These are phyloP conservation scores for sweet orange (Citrus sinensis) DNA, from an alignment of 345 rosid genomes.

Conservation along the genomic window DVS_A1.0 CM039164.1:15475001-15475500, in stretches of 20 bases:
- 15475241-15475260: constrained; percentile 32
- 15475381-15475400: constrained; percentile 33
- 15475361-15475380: constrained; percentile 47
- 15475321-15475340: constrained; percentile 38
- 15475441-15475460: constrained; percentile 37
- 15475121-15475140: too few relatives aligned
- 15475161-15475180: too few relatives aligned
- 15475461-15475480: constrained; percentile 46
- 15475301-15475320: constrained; percentile 39
- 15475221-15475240: neutral
- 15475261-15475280: constrained; percentile 52
- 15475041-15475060: too few relatives aligned
- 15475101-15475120: too few relatives aligned
- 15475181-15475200: too few relatives aligned
- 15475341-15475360: constrained; percentile 54
- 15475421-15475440: constrained; percentile 39
- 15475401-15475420: constrained; percentile 34
- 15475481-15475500: constrained; percentile 28
- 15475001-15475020: too few relatives aligned
- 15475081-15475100: too few relatives aligned
- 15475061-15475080: too few relatives aligned
- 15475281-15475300: constrained; percentile 46
- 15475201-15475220: neutral
- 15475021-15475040: too few relatives aligned
- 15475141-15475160: too few relatives aligned